phyloP scores from a whole-genome alignment of 805 yeast genomes.

The Isabelozyma pseudorhagii region DNA sequence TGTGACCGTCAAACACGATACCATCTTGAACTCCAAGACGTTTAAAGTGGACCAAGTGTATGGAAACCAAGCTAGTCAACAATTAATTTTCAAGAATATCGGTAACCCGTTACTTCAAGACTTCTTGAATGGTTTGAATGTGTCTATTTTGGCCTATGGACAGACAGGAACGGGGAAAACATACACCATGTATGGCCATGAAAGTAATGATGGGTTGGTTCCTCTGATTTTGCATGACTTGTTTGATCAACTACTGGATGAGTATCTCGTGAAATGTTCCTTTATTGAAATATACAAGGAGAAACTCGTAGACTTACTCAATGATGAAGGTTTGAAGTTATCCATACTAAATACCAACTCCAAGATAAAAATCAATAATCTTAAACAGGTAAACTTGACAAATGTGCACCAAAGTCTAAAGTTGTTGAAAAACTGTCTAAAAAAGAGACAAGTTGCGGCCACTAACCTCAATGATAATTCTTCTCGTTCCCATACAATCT shows the following conservation, averaged over 20 bases:
- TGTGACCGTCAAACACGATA: slow-evolving; percentile 19
- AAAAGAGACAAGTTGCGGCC: slow-evolving; percentile 61
- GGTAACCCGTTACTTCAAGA: slow-evolving; percentile 74
- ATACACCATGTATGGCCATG: slow-evolving; percentile 61
- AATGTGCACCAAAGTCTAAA: slow-evolving; percentile 55
- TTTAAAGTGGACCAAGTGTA: slow-evolving; percentile 78
- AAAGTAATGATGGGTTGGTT: slow-evolving; percentile 48
- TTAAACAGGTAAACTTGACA: slow-evolving; percentile 58
- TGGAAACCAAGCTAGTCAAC: slow-evolving; percentile 79
- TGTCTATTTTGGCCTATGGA: slow-evolving; percentile 74
- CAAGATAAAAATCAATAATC: slow-evolving; percentile 50
- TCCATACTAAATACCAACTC: slow-evolving; percentile 27
- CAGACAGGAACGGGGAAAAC: slow-evolving; percentile 93
- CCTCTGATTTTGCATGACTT: slow-evolving; percentile 46
- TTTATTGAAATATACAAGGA: slow-evolving; percentile 87
- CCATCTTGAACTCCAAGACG: slow-evolving; percentile 44
- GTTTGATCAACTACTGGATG: slow-evolving; percentile 50
- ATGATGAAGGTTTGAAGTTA: slow-evolving; percentile 40
- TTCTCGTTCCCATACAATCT: slow-evolving; percentile 75
- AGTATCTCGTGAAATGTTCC: slow-evolving; percentile 69
- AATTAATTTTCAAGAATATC: slow-evolving; percentile 58
- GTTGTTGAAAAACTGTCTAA: slow-evolving; percentile 54
- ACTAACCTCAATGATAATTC: slow-evolving; percentile 73
- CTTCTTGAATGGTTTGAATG: slow-evolving; percentile 58
- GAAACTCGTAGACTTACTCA: slow-evolving; percentile 70